phyloP scores from a whole-genome alignment of 441 rosid species.

The Iberis amara region DNA sequence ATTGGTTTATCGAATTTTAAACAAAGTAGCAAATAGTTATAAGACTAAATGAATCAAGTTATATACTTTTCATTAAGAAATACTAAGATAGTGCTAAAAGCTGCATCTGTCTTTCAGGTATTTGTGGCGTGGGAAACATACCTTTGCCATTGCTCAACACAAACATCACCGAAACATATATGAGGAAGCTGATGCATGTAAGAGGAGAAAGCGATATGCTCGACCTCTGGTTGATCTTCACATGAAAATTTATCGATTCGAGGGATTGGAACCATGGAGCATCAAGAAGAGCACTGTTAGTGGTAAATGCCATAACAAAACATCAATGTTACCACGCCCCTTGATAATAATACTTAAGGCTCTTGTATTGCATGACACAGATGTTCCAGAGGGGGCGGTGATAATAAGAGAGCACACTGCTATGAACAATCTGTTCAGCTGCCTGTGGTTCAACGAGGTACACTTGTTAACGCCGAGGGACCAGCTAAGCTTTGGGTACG shows the following conservation, averaged over 20 bases:
- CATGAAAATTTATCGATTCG: slow-evolving; percentile 76
- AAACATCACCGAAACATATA: slow-evolving; percentile 78
- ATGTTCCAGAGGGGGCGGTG: slow-evolving; percentile 98
- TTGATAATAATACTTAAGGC: slow-evolving; percentile 4
- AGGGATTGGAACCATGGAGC: slow-evolving; percentile 94
- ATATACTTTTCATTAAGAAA: slow-evolving; percentile 8
- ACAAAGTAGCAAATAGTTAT: background rate
- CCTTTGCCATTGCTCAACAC: slow-evolving; percentile 92
- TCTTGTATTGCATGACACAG: slow-evolving; percentile 38
- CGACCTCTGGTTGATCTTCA: slow-evolving; percentile 90
- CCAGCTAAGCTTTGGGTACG: slow-evolving; percentile 89
- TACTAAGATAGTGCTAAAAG: slow-evolving; percentile 9
- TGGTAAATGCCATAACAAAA: slow-evolving; percentile 43
- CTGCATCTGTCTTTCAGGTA: slow-evolving; percentile 44
- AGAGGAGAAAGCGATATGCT: slow-evolving; percentile 86
- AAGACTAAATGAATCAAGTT: background rate
- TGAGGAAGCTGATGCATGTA: slow-evolving; percentile 96
- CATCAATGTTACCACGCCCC: slow-evolving; percentile 3
- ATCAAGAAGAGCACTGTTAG: slow-evolving; percentile 56
- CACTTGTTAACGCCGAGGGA: slow-evolving; percentile 90
- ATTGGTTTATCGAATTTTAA: background rate
- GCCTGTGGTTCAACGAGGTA: slow-evolving; percentile 97
- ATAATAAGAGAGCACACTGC: slow-evolving; percentile 81
- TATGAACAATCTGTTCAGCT: slow-evolving; percentile 70
- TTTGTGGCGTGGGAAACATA: slow-evolving; percentile 83